A percentile compares a stretch with the other conserved stretches of the same genome.
Evolutionary conservation across 345 rosid genomes (phyloP).

Genomic region (Trapa incisa): DNA sequence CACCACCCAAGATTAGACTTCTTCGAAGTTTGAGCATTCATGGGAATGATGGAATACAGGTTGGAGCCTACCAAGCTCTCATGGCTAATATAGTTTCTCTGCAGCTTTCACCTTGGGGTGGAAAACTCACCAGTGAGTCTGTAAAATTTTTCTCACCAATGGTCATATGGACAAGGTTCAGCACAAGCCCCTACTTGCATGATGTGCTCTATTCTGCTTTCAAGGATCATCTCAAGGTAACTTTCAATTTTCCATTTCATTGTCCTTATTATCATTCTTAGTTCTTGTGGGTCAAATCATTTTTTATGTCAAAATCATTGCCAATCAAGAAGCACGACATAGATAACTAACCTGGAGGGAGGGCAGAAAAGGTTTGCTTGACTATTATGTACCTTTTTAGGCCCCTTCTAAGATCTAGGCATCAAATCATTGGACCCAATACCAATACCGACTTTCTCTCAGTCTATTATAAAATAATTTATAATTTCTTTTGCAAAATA

Average conservation of each 20-base stretch:
- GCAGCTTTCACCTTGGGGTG: constrained; percentile 98
- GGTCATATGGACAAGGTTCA: constrained; percentile 60
- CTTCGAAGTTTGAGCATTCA: no score
- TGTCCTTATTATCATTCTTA: not conserved
- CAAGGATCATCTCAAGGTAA: constrained; percentile 59
- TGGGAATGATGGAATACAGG: no score
- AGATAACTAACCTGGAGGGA: constrained; percentile 46
- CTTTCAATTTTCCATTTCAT: not conserved
- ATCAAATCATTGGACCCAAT: not conserved
- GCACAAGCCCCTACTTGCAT: constrained; percentile 28
- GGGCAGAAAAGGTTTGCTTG: constrained; percentile 47
- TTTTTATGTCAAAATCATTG: not conserved
- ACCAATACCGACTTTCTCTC: not conserved
- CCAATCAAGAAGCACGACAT: constrained; percentile 51
- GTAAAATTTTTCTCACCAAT: constrained; percentile 61
- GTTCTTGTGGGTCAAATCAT: constrained; percentile 3
- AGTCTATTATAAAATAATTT: not conserved
- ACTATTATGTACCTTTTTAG: not conserved
- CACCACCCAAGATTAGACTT: no score
- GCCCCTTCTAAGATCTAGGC: not conserved
- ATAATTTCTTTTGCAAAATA: no score
- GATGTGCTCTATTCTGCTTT: constrained; percentile 46
- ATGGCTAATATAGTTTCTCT: constrained; percentile 32
- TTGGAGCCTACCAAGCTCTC: no score
- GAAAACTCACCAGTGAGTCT: constrained; percentile 82